A percentile compares a stretch with the other conserved stretches of the same genome.
Conservation (phyloP, 2,329 filamentous ascomycete genomes). For the Mariannaea elegans region DNA sequence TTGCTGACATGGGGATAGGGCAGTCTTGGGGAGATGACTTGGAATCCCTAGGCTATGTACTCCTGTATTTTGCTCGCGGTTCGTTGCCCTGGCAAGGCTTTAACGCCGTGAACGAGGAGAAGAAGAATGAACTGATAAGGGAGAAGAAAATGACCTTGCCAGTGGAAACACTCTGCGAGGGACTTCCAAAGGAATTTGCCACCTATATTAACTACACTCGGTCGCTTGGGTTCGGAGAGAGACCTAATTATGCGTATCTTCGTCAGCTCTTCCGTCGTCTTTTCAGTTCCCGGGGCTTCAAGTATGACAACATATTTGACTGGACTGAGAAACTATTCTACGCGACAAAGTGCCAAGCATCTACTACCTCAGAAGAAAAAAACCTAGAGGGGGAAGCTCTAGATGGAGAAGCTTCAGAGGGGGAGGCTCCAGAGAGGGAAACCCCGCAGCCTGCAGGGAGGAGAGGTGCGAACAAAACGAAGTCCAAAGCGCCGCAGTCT, state of each 20-base stretch:
- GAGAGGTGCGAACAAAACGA: too few relatives aligned
- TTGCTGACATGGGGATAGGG: constrained; percentile 51
- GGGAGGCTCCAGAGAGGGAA: too few relatives aligned
- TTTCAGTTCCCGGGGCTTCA: background rate
- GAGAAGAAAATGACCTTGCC: constrained; percentile 57
- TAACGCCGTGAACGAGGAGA: constrained; percentile 76
- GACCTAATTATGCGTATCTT: constrained; percentile 80
- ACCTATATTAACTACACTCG: constrained; percentile 81
- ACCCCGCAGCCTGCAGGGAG: too few relatives aligned
- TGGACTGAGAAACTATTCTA: too few relatives aligned
- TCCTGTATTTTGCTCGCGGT: constrained; percentile 80
- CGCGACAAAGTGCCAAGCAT: too few relatives aligned
- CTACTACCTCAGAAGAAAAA: too few relatives aligned
- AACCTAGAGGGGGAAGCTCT: too few relatives aligned
- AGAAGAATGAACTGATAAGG: constrained; percentile 59
- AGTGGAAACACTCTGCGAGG: constrained; percentile 76
- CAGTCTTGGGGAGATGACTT: constrained; percentile 79
- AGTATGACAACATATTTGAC: background rate
- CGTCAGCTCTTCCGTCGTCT: constrained; percentile 71
- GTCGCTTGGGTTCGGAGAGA: constrained; percentile 77
- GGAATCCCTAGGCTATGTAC: constrained; percentile 78
- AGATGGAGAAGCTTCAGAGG: too few relatives aligned
- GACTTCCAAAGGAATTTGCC: constrained; percentile 78
- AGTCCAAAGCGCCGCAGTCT: too few relatives aligned
- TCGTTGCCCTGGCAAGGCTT: constrained; percentile 78